Evolutionary conservation across 2,329 filamentous ascomycete species (phyloP), one percentile per base, ranked within the genome.

Genomic region (Neobulgaria alba): DNA sequence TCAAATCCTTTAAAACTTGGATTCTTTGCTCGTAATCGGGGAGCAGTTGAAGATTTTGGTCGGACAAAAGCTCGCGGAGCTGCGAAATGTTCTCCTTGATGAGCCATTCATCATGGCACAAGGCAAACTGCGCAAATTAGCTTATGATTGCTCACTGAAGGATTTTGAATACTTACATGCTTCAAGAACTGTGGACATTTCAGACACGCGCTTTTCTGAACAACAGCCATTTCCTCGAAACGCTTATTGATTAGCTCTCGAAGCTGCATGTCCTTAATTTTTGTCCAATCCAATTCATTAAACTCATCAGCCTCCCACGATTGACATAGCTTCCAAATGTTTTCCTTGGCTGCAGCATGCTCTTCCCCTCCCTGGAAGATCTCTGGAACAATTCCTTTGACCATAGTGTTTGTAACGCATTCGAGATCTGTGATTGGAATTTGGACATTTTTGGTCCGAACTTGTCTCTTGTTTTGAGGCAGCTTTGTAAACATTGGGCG

Each of bases 21-120:
- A 96, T 86, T 36, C 92, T 82, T 64, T 96, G 92, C 58, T 96
- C 85, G 59, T 98, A 98, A 63, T 98, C 92, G 0, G 92, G 92
- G 8, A 98, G 75, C 3, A 98, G 75, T 58, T 95, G 89, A 2
- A 98, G 76, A 58, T 96, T 96, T 60, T 96, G 90, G 60, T 96
- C 88, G 1, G 92, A 95, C 65, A 96, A 87, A 19, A 90, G 72
- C 57, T 87, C 82, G 46, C 89, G 86, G 44, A 98, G 71, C 46
- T 89, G 80, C 10, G 80, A 77, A 53, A 98, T 95, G 54, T 93
- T 89, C 60, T 95, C 88, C 60, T 92, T 86, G 61, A 98, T 87
- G 34, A 94, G 73, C 88, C 90, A 96, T 63, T 95, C 85, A 58
- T 95, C 87, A 57, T 98, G 88, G 57, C 89, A 85, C 85, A 95